Evolutionary conservation across 345 rosid genomes (phyloP).

Genomic region (Passiflora organensis): DNA sequence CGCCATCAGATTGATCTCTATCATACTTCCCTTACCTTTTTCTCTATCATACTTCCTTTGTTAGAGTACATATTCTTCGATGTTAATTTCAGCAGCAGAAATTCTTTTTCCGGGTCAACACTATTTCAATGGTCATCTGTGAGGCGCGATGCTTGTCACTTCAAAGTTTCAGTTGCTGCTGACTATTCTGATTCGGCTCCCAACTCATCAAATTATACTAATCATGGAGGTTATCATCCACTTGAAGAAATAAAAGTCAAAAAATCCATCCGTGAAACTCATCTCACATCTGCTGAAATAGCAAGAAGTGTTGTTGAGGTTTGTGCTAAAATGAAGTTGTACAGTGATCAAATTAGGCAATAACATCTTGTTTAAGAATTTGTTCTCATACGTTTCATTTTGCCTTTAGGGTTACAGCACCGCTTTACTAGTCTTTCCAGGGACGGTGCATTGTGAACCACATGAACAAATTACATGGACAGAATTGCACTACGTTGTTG

Average conservation of each 20-base stretch:
- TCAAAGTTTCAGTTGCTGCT: constrained; percentile 92
- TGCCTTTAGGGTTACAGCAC: constrained; percentile 57
- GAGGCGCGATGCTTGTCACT: constrained; percentile 52
- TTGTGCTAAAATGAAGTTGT: constrained; percentile 3
- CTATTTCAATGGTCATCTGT: constrained; percentile 46
- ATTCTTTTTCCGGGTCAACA: constrained; percentile 45
- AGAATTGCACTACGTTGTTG: constrained; percentile 71
- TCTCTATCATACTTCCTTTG: too few relatives aligned
- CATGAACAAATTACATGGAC: constrained; percentile 83
- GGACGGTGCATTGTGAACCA: constrained; percentile 75
- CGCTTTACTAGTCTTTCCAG: constrained; percentile 83
- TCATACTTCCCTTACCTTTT: too few relatives aligned
- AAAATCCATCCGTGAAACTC: constrained; percentile 56
- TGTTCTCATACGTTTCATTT: constrained; percentile 15
- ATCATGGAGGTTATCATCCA: constrained; percentile 70
- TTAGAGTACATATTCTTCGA: too few relatives aligned
- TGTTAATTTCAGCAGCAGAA: constrained; percentile 45
- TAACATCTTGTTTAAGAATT: constrained; percentile 1
- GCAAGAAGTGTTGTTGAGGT: constrained; percentile 92
- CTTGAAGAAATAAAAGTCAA: constrained; percentile 69
- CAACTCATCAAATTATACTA: constrained; percentile 62
- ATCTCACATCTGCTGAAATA: constrained; percentile 68
- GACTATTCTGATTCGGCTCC: constrained; percentile 92
- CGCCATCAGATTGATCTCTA: too few relatives aligned
- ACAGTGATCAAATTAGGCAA: background rate